Percentiles rank a stretch among this genome's conserved stretches.
phyloP scores from a whole-genome alignment of 805 yeast genomes.

The Saturnispora diversa region DNA sequence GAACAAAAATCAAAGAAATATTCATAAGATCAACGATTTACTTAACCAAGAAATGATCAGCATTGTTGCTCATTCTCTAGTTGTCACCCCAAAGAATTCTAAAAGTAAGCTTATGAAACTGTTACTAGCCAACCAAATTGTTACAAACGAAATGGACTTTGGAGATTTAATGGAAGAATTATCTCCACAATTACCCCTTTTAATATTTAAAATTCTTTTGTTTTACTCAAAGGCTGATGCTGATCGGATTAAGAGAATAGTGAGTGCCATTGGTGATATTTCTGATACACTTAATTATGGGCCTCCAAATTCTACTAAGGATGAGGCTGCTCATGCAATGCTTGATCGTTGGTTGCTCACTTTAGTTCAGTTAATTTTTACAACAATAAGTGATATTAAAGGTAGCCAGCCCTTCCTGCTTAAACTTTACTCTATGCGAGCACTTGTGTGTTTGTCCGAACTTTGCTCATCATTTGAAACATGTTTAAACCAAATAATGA shows the following conservation, averaged over 20 bases:
- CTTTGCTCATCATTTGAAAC: constrained; percentile 39
- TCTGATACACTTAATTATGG: constrained; percentile 18
- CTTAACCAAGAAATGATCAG: constrained; percentile 3
- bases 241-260: constrained; percentile 27
- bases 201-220: constrained; percentile 24
- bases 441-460: constrained; percentile 59
- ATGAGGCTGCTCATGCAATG: constrained; percentile 22
- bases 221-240: constrained; percentile 33
- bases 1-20: constrained; percentile 1
- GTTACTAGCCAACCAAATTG: constrained; percentile 2
- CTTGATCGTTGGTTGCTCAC: constrained; percentile 43
- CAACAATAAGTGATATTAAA: constrained; percentile 62
- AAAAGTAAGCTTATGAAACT: constrained; percentile 7
- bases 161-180: constrained; percentile 34
- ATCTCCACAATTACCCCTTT: constrained; percentile 7
- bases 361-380: constrained; percentile 70
- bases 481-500: constrained; percentile 73
- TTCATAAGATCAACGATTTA: constrained; percentile 8
- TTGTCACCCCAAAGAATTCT: constrained; percentile 6
- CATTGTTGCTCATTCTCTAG: constrained; percentile 8
- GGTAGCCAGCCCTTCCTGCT: constrained; percentile 68
- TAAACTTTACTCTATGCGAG: constrained; percentile 62
- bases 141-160: constrained; percentile 14
- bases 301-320: constrained; percentile 19
- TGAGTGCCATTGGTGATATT: constrained; percentile 33